Evolutionary conservation across 2,329 filamentous ascomycete genomes (phyloP).

Genomic region (Trichoderma atrobrunneum): DNA sequence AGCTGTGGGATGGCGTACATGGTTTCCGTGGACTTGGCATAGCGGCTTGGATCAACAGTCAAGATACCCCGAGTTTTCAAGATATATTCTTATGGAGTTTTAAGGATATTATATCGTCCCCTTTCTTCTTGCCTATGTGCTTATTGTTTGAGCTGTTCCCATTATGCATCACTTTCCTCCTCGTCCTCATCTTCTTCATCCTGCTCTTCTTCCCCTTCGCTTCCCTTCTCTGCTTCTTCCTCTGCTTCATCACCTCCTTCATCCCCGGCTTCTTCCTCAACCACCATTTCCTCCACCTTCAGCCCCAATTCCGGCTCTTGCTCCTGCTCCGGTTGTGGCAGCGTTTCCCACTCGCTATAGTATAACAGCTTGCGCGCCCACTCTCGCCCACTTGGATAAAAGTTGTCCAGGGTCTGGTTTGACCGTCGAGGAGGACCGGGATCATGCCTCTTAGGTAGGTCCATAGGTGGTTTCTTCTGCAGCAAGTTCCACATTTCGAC

Average conservation of each 20-base stretch:
- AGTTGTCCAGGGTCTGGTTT: slow-evolving; percentile 34
- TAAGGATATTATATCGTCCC: not conserved
- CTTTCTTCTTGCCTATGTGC: not conserved
- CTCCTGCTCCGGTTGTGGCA: not conserved
- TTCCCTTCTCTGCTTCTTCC: not conserved
- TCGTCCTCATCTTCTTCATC: not conserved
- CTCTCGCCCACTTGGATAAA: slow-evolving; percentile 36
- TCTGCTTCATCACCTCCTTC: not conserved
- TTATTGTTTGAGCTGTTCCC: not conserved
- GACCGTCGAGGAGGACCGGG: slow-evolving; percentile 30
- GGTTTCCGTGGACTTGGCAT: not conserved
- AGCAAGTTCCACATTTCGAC: slow-evolving; percentile 46
- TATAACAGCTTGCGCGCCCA: slow-evolving; percentile 41
- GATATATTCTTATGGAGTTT: not conserved
- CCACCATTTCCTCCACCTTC: not conserved
- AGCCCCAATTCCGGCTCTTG: not conserved
- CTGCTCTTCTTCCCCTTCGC: not conserved
- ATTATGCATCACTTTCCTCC: not conserved
- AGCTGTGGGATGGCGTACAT: not conserved
- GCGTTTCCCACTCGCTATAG: slow-evolving; percentile 44
- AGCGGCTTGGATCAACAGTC: not conserved
- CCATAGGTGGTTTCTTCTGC: slow-evolving; percentile 37
- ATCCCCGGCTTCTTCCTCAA: not conserved
- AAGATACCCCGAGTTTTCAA: slow-evolving; percentile 13
- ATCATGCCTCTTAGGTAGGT: slow-evolving; percentile 32